Conservation (phyloP, 768 basidiomycete genomes). For the Tricholoma matsutake region DNA sequence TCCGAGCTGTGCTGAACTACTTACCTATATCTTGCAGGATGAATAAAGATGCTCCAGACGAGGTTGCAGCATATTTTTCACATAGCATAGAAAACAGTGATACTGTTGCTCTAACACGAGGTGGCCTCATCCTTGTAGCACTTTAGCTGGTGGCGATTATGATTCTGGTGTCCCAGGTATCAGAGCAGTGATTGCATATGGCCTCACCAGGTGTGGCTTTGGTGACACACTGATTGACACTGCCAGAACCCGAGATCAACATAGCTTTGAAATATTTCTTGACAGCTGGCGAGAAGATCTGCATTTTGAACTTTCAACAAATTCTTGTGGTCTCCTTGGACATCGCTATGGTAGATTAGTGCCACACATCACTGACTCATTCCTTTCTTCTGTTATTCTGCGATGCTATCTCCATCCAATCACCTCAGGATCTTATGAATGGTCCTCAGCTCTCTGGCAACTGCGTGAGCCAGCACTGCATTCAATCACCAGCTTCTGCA, state of each 20-base stretch:
- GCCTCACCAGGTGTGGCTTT: conserved; percentile 56
- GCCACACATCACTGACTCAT: neutral
- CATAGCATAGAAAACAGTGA: neutral
- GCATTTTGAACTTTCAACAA: neutral
- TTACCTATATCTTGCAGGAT: neutral
- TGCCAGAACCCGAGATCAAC: neutral
- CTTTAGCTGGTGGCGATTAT: conserved; percentile 69
- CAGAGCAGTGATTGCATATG: conserved; percentile 51
- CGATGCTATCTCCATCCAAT: neutral
- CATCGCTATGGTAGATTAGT: neutral
- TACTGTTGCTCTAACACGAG: conserved; percentile 8
- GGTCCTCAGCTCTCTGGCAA: neutral
- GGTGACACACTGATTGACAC: conserved; percentile 42
- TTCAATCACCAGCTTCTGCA: neutral
- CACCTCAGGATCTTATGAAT: neutral
- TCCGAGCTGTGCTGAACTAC: neutral
- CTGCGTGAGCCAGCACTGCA: neutral
- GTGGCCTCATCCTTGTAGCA: conserved; percentile 57
- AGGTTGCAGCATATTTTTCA: conserved; percentile 1
- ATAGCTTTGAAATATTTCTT: neutral
- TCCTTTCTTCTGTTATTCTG: neutral
- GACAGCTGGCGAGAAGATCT: neutral
- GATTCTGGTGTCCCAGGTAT: conserved; percentile 47
- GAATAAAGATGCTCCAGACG: neutral
- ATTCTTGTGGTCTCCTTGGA: neutral